A percentile compares a stretch with the other conserved stretches of the same genome.
Evolutionary conservation across 176 grass and related monocot genomes (phyloP).

Genomic region (Miscanthus lutarioriparius): DNA sequence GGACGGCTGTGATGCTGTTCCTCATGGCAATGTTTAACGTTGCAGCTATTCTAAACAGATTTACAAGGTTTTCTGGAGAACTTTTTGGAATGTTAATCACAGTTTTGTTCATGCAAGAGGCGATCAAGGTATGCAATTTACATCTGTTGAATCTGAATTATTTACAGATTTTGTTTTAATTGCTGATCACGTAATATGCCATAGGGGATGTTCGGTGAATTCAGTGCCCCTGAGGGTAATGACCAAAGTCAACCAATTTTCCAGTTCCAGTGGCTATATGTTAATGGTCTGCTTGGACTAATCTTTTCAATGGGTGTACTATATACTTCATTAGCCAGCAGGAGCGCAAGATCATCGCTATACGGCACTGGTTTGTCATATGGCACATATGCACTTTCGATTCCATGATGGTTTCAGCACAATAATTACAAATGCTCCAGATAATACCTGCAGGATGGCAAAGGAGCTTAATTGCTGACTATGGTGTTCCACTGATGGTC

Average conservation of each 20-base stretch:
- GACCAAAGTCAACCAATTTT: slow-evolving; percentile 45
- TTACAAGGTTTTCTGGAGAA: slow-evolving; percentile 90
- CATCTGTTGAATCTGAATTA: not conserved
- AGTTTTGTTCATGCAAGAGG: slow-evolving; percentile 77
- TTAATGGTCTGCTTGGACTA: slow-evolving; percentile 73
- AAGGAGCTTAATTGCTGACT: slow-evolving; percentile 83
- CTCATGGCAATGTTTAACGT: slow-evolving; percentile 72
- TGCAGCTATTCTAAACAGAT: slow-evolving; percentile 68
- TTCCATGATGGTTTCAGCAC: not conserved
- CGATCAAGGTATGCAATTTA: slow-evolving; percentile 57
- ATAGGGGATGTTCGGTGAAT: slow-evolving; percentile 76
- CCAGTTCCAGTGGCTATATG: slow-evolving; percentile 74
- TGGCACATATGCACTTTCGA: slow-evolving; percentile 16
- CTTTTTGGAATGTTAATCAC: slow-evolving; percentile 91
- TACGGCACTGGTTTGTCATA: slow-evolving; percentile 74
- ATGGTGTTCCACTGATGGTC: slow-evolving; percentile 81
- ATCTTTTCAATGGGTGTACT: slow-evolving; percentile 73
- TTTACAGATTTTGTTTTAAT: not conserved
- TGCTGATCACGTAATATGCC: slow-evolving; percentile 17
- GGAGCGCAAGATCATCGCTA: slow-evolving; percentile 55
- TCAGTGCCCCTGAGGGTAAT: slow-evolving; percentile 59
- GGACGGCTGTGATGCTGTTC: slow-evolving; percentile 72
- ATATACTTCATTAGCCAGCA: slow-evolving; percentile 55
- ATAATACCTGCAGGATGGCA: slow-evolving; percentile 62
- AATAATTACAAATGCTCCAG: slow-evolving; percentile 25